These are phyloP conservation scores for Xenoacremonium recifei DNA, from an alignment of 2,329 filamentous ascomycete species.

Conservation along the genomic window DNA sequence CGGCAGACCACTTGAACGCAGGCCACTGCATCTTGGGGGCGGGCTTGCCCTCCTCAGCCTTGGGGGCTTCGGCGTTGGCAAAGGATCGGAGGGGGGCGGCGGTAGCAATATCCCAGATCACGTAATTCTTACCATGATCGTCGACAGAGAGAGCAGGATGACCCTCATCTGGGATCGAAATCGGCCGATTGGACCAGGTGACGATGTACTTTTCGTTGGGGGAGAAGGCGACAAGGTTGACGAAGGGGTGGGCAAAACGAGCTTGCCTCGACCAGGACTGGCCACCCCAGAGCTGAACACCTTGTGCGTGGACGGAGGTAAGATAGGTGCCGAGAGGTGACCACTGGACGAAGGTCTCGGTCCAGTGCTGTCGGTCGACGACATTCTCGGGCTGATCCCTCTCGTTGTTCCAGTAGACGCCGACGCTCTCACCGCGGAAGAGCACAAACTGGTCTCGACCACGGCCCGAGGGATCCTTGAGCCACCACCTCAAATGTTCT, in stretches of 20 bases:
- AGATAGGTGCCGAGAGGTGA: constrained; percentile 92
- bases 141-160: constrained; percentile 83
- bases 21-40: constrained; percentile 93
- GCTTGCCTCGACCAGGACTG: constrained; percentile 85
- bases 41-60: constrained; percentile 58
- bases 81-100: constrained; percentile 90
- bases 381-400: constrained; percentile 84
- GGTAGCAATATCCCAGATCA: constrained; percentile 95
- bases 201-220: constrained; percentile 89
- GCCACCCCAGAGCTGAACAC: constrained; percentile 96
- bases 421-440: constrained; percentile 88
- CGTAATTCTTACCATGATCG: constrained; percentile 98
- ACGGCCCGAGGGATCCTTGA: constrained; percentile 75
- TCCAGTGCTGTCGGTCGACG: constrained; percentile 94
- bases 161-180: constrained; percentile 84
- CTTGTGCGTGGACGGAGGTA: constrained; percentile 91
- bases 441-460: constrained; percentile 95
- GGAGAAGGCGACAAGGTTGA: constrained; percentile 95
- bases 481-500: constrained; percentile 92
- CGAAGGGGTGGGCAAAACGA: constrained; percentile 91
- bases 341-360: constrained; percentile 97
- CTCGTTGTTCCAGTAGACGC: constrained; percentile 98
- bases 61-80: constrained; percentile 78
- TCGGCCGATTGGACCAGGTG: constrained; percentile 94
- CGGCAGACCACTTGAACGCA: constrained; percentile 98